Evolutionary conservation across 768 basidiomycete genomes (phyloP), one percentile per base, ranked within the genome.

Genomic region (Galerina marginata): DNA sequence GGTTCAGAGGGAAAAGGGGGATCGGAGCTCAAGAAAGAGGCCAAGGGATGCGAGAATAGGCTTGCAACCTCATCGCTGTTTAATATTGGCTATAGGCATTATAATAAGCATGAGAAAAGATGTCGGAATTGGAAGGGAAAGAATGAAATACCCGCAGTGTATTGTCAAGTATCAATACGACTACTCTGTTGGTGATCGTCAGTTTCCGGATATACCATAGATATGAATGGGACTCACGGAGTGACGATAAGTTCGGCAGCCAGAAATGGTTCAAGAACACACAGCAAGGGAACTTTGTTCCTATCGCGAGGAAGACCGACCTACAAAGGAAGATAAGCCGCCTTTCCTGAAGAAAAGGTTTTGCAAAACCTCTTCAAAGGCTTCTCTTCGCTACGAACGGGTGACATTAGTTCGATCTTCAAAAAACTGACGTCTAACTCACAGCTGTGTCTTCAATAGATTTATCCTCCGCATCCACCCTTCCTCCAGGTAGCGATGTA

Each of bases 401-500:
- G 12, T 26, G 12, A 37, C 9, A 11, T 56, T 37, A 56, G 44
- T 16, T 23, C 12, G 54, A 60, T 60, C 10, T 26, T 29, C 23
- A 33, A 16, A 3, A 42, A 20, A 51, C 40, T 25, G 5, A n/a
- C 54, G 6, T 4, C 46, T 16, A 15, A 78, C 87, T 66, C 71
- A 94, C 93, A 16, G 93, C 94, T 2, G 93, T 89, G 60, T 91
- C 90, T 68, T 95, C 95, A 2, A 88, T 76, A 42, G 83, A 86
- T 62, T 67, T 71, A 70, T 96, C 94, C 42, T 76, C 79, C 2
- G 77, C 76, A 14, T 96, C 94, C 6, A 88, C 81, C 69, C 88
- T 93, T 0, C 95, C 94, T 6, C 95, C 94, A 0, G 94, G 95
- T 4, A 96, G 75, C 1, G 92, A 90, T 0, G 95, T 96, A 70